Evolutionary conservation across 257 asterid species (phyloP).

Genomic region (Gentiana dahurica): DNA sequence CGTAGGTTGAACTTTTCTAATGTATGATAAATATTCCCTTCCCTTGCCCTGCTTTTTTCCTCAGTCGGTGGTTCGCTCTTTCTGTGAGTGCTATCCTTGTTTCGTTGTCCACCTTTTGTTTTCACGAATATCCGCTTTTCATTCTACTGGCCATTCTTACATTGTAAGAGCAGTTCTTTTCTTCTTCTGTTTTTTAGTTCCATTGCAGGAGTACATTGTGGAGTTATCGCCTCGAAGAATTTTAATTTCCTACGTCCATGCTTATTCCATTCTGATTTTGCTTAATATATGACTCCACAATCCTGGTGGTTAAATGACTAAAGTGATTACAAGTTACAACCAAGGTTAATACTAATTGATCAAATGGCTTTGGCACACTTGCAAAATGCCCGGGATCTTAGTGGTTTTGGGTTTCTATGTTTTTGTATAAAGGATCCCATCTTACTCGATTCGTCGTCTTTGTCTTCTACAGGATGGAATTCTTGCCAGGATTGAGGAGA

Average conservation of each 20-base stretch:
- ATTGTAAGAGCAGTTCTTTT: too few species aligned
- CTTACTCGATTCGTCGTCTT: constrained; percentile 7
- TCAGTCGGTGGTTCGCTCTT: too few species aligned
- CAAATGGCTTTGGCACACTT: not conserved
- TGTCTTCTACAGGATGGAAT: constrained; percentile 46
- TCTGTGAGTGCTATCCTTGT: too few species aligned
- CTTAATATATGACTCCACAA: not conserved
- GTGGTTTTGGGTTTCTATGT: constrained; percentile 2
- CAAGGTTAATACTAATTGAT: not conserved
- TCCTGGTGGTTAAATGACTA: not conserved
- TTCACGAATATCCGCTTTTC: too few species aligned
- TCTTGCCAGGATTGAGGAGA: constrained; percentile 51
- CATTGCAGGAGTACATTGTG: not conserved
- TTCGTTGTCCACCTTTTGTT: not conserved
- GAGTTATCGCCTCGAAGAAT: too few species aligned
- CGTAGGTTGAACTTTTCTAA: constrained; percentile 2
- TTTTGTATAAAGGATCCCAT: not conserved
- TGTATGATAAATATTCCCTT: too few species aligned
- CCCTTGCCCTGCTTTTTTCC: too few species aligned
- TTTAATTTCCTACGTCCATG: too few species aligned
- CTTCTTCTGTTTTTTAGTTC: not conserved
- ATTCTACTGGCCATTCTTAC: too few species aligned
- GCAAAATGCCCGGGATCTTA: not conserved
- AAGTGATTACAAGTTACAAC: not conserved
- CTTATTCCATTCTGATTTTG: too few species aligned